A percentile compares a stretch with the other conserved stretches of the same genome.
These are phyloP conservation scores for Magnaporthiopsis rhizophila DNA, from an alignment of 2,329 filamentous ascomycete genomes.

Conservation along the genomic window DNA sequence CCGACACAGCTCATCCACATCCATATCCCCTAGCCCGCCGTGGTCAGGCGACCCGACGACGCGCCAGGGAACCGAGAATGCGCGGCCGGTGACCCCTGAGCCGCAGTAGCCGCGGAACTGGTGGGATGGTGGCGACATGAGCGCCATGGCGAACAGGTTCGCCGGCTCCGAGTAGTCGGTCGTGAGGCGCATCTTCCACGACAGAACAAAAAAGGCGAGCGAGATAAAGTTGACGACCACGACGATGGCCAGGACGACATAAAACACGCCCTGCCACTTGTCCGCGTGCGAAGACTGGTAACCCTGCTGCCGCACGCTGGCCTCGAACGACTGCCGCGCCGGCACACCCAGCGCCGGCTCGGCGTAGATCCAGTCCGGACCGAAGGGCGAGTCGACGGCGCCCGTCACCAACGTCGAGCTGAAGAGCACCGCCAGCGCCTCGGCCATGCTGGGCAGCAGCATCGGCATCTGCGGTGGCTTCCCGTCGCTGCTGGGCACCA, in stretches of 20 bases:
- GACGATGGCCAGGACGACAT: conserved; percentile 55
- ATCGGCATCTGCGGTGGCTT: conserved; percentile 32
- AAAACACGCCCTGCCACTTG: conserved; percentile 58
- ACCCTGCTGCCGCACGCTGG: conserved; percentile 54
- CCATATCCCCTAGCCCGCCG: conserved; percentile 27
- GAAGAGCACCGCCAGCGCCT: conserved; percentile 63
- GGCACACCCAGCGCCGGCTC: conserved; percentile 30
- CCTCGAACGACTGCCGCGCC: conserved; percentile 51
- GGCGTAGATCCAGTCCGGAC: conserved; percentile 44
- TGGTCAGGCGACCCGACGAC: conserved; percentile 32
- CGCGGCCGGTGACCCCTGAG: conserved; percentile 24
- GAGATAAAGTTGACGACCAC: conserved; percentile 62
- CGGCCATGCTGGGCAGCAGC: conserved; percentile 58
- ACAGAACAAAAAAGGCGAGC: conserved; percentile 40
- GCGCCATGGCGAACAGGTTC: conserved; percentile 63
- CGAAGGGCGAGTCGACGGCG: conserved; percentile 51
- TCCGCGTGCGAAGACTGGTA: conserved; percentile 60
- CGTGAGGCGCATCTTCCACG: conserved; percentile 29
- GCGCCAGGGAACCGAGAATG: conserved; percentile 33
- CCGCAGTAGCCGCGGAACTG: conserved; percentile 31
- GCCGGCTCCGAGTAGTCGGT: conserved; percentile 74
- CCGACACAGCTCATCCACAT: background rate
- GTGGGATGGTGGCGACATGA: conserved; percentile 45
- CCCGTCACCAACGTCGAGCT: conserved; percentile 58
- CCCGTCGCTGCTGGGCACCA: conserved; percentile 14